phyloP scores from a whole-genome alignment of 1,139 yeast species.

The Geotrichum candidum region DNA sequence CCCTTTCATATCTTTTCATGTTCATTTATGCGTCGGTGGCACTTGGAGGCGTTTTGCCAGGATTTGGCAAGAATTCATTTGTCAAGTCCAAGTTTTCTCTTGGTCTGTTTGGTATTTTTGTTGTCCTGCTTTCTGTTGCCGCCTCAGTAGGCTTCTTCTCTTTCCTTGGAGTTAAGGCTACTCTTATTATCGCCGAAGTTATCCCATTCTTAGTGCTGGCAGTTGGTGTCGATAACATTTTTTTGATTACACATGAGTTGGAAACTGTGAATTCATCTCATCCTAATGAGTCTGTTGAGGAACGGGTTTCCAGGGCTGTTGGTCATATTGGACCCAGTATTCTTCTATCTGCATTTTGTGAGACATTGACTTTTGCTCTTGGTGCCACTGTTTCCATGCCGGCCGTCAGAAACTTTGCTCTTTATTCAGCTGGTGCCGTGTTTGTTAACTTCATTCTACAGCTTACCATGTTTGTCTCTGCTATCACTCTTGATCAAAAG shows the following conservation, averaged over 20 bases:
- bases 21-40: conserved; percentile 83
- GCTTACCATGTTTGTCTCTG: conserved; percentile 71
- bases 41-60: conserved; percentile 52
- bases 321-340: conserved; percentile 84
- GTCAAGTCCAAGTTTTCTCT: conserved; percentile 63
- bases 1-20: conserved; percentile 79
- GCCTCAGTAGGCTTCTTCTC: conserved; percentile 80
- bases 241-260: conserved; percentile 75
- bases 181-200: conserved; percentile 90
- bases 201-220: conserved; percentile 93
- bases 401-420: conserved; percentile 88
- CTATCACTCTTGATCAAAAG: conserved; percentile 61
- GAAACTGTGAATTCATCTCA: conserved; percentile 46
- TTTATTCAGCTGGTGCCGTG: conserved; percentile 84
- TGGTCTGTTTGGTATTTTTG: conserved; percentile 74
- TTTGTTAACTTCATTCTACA: conserved; percentile 70
- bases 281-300: conserved; percentile 44
- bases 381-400: conserved; percentile 89
- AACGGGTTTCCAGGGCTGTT: conserved; percentile 57
- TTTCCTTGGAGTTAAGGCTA: conserved; percentile 68
- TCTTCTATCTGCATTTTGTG: conserved; percentile 67
- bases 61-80: conserved; percentile 34
- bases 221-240: conserved; percentile 90
- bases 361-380: conserved; percentile 66
- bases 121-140: conserved; percentile 72